A percentile compares a stretch with the other conserved stretches of the same genome.
Evolutionary conservation across 139 green algal genomes (phyloP).

Genomic region (Prasinococcaceae sp.): DNA sequence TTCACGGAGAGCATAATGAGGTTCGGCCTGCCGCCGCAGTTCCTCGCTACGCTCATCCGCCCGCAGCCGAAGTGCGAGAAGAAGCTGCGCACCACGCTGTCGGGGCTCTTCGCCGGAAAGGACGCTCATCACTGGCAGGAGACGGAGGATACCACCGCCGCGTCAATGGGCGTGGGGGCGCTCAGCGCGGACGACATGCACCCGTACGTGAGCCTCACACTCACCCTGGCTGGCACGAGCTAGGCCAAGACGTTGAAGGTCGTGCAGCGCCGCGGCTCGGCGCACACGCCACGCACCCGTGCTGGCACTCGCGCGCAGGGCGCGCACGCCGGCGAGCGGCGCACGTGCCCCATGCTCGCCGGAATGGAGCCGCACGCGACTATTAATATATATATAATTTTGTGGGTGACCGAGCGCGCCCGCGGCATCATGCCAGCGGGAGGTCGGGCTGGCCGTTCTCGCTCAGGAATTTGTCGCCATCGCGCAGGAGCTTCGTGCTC

Average conservation of each 20-base stretch:
- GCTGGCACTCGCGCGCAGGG: too few relatives aligned
- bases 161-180: conserved; percentile 14
- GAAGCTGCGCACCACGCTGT: conserved; percentile 47
- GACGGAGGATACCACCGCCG: too few relatives aligned
- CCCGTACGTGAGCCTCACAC: conserved; percentile 69
- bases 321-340: too few relatives aligned
- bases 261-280: too few relatives aligned
- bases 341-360: too few relatives aligned
- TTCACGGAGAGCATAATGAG: conserved; percentile 95
- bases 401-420: too few relatives aligned
- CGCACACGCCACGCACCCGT: too few relatives aligned
- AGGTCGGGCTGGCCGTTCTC: not conserved
- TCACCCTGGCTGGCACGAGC: too few relatives aligned
- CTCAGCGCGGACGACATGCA: conserved; percentile 33
- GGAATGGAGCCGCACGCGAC: too few relatives aligned
- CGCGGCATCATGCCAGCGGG: too few relatives aligned
- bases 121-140: conserved; percentile 34
- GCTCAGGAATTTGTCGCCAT: not conserved
- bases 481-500: not conserved
- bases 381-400: too few relatives aligned
- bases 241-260: too few relatives aligned
- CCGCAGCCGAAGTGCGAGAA: conserved; percentile 44
- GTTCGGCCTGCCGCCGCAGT: conserved; percentile 83
- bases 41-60: conserved; percentile 54
- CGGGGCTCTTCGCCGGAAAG: conserved; percentile 24